phyloP scores from a whole-genome alignment of 148 eudicot species.

The Euryodendron excelsum region DNA sequence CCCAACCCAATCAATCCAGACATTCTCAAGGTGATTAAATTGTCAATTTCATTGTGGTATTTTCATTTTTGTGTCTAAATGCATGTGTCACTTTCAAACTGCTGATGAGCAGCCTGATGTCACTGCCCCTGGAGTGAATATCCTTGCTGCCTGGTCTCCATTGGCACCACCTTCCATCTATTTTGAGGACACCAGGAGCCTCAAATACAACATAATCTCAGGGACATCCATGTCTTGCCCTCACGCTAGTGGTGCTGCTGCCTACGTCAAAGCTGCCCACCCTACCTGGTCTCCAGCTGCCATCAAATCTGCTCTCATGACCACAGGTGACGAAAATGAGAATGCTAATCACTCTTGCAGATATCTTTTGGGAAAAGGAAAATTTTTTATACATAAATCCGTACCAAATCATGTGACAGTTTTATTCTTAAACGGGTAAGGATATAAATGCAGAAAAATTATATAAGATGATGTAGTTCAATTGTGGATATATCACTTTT shows the following conservation, averaged over 20 bases:
- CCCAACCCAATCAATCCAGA: conserved; percentile 6
- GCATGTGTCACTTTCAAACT: background rate
- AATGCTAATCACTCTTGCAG: too few relatives aligned
- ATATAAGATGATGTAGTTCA: too few relatives aligned
- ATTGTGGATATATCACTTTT: too few relatives aligned
- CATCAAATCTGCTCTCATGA: conserved; percentile 21
- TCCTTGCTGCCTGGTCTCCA: conserved; percentile 10
- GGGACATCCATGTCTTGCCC: conserved; percentile 26
- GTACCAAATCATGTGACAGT: too few relatives aligned
- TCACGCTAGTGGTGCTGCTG: conserved; percentile 19
- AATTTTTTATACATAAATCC: too few relatives aligned
- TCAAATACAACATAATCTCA: conserved; percentile 14
- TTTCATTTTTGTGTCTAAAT: background rate
- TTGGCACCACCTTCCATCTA: background rate
- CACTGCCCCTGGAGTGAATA: conserved; percentile 14
- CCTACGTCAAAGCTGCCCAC: conserved; percentile 18
- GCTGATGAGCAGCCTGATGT: conserved; percentile 10
- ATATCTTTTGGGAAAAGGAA: too few relatives aligned
- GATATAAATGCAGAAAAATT: too few relatives aligned
- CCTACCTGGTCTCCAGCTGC: conserved; percentile 23
- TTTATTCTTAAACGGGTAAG: too few relatives aligned
- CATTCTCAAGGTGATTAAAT: conserved; percentile 13
- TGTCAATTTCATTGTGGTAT: background rate
- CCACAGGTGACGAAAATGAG: conserved; percentile 8
- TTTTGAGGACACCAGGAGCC: background rate